A percentile compares a stretch with the other conserved stretches of the same genome.
Conservation (phyloP, 1,284 basidiomycete species). For the Moesziomyces sp. region DNA sequence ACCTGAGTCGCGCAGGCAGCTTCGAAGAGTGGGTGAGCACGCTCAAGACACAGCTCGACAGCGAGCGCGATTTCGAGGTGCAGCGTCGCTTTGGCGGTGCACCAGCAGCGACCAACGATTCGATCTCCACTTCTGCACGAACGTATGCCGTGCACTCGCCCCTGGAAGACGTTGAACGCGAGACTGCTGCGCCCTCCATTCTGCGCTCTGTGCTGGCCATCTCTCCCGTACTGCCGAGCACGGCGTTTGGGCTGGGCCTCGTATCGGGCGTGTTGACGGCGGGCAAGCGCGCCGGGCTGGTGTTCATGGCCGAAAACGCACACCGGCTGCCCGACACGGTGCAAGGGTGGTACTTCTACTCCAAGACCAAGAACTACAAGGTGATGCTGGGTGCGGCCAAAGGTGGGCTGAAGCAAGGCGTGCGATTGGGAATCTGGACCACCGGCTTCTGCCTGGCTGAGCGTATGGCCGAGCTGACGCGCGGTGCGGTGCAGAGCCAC, state of each 20-base stretch:
- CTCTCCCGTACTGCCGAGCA: slow-evolving; percentile 45
- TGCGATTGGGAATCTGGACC: slow-evolving; percentile 53
- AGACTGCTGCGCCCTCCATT: slow-evolving; percentile 6
- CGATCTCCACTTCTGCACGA: slow-evolving; percentile 16
- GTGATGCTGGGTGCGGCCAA: slow-evolving; percentile 58
- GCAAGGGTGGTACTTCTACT: slow-evolving; percentile 68
- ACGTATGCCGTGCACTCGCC: slow-evolving; percentile 27
- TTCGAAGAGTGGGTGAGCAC: slow-evolving; percentile 46
- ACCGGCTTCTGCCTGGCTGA: slow-evolving; percentile 57
- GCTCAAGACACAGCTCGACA: slow-evolving; percentile 40
- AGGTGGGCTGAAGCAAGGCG: slow-evolving; percentile 52
- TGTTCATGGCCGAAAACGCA: slow-evolving; percentile 67
- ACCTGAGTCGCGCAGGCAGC: slow-evolving; percentile 34
- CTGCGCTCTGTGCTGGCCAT: slow-evolving; percentile 18
- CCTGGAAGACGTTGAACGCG: slow-evolving; percentile 9
- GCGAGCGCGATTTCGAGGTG: slow-evolving; percentile 42
- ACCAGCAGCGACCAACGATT: slow-evolving; percentile 15
- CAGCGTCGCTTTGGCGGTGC: slow-evolving; percentile 22
- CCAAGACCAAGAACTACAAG: slow-evolving; percentile 67
- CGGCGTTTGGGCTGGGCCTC: slow-evolving; percentile 56
- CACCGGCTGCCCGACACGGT: slow-evolving; percentile 64
- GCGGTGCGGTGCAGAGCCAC: slow-evolving; percentile 11
- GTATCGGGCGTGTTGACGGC: slow-evolving; percentile 52
- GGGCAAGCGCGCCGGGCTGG: slow-evolving; percentile 52
- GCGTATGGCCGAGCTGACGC: slow-evolving; percentile 17